A percentile compares a stretch with the other conserved stretches of the same genome.
These are phyloP conservation scores for Digitaria exilis DNA, from an alignment of 202 grass and related monocot genomes.

Conservation along the genomic window DNA sequence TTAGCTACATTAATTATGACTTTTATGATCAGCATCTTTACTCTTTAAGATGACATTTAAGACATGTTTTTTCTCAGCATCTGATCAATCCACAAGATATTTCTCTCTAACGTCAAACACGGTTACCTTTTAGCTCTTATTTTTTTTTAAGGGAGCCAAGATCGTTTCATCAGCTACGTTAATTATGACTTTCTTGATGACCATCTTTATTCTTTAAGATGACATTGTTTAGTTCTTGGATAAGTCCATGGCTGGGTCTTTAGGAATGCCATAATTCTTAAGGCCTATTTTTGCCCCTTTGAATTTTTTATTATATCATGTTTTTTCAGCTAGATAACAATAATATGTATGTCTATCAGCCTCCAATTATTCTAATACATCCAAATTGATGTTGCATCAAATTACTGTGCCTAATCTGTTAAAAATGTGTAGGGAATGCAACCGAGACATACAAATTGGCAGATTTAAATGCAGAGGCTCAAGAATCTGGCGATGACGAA, in stretches of 20 bases:
- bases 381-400: background rate
- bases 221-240: background rate
- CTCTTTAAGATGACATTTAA: no score
- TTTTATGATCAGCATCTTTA: no score
- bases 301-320: background rate
- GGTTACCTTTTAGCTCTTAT: background rate
- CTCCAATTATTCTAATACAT: background rate
- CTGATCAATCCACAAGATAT: background rate
- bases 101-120: background rate
- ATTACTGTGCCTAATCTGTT: constrained; percentile 33
- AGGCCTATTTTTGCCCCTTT: background rate
- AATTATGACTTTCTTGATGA: background rate
- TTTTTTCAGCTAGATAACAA: background rate
- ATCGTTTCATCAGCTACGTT: background rate
- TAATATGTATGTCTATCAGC: background rate
- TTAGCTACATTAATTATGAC: no score
- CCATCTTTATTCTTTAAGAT: background rate
- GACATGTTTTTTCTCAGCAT: background rate
- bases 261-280: background rate
- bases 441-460: constrained; percentile 62
- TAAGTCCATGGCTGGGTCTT: constrained; percentile 5
- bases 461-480: constrained; percentile 85
- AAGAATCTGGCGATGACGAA: constrained; percentile 80
- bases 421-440: constrained; percentile 56
- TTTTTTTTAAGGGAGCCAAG: background rate